phyloP scores from a whole-genome alignment of 2,329 filamentous ascomycete genomes.

The Hawksworthiomyces lignivorus region DNA sequence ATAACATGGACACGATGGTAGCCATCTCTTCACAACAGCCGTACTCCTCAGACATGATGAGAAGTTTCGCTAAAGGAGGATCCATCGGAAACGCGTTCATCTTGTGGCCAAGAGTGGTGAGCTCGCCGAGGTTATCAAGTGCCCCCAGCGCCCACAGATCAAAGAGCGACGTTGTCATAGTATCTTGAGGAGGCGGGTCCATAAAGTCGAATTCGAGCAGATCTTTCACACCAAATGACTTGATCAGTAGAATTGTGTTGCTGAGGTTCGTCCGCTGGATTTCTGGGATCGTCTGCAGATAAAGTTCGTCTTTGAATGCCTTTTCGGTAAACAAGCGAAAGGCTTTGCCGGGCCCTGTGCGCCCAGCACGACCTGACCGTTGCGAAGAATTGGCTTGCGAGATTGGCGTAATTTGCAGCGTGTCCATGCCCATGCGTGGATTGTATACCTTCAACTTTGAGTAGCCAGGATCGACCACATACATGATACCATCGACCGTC shows the following conservation, averaged over 20 bases:
- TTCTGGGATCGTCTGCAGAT: constrained; percentile 93
- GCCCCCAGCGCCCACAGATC: constrained; percentile 95
- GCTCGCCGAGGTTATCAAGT: constrained; percentile 84
- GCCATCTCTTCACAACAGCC: constrained; percentile 96
- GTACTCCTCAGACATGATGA: constrained; percentile 86
- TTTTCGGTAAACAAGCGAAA: constrained; percentile 92
- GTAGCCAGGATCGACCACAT: constrained; percentile 92
- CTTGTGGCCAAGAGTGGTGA: constrained; percentile 76
- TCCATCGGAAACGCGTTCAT: constrained; percentile 99
- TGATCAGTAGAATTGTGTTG: constrained; percentile 89
- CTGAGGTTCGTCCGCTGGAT: constrained; percentile 94
- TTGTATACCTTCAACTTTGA: constrained; percentile 99
- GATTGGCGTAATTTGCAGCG: constrained; percentile 92
- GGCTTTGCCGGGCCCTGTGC: constrained; percentile 91
- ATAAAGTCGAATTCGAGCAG: constrained; percentile 97
- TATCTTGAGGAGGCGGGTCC: constrained; percentile 97
- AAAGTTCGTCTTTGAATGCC: constrained; percentile 92
- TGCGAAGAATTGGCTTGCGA: constrained; percentile 95
- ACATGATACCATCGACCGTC: constrained; percentile 98
- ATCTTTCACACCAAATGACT: constrained; percentile 89
- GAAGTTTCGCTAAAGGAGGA: constrained; percentile 84
- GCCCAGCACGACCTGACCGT: constrained; percentile 83
- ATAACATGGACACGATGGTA: constrained; percentile 96
- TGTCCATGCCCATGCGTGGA: constrained; percentile 98
- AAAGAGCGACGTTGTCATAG: constrained; percentile 93